phyloP scores from a whole-genome alignment of 495 filamentous ascomycete species.

The Xylaria bambusicola region DNA sequence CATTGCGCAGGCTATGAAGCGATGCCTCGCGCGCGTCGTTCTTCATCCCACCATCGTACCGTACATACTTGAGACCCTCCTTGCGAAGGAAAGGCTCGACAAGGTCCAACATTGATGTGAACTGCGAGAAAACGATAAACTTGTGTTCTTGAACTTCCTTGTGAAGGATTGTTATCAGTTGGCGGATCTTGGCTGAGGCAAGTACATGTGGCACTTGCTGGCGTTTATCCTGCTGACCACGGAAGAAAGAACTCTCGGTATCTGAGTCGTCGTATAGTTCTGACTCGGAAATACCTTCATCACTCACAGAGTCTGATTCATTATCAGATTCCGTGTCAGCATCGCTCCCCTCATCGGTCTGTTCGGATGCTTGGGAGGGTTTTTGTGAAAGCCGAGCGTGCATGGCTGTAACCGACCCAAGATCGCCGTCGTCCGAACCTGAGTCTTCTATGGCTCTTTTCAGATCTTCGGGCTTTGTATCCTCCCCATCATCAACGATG shows the following conservation, averaged over 20 bases:
- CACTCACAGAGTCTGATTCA: constrained; percentile 42
- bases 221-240: constrained; percentile 20
- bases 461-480: constrained; percentile 29
- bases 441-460: constrained; percentile 28
- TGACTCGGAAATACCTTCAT: constrained; percentile 36
- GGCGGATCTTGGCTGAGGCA: constrained; percentile 87
- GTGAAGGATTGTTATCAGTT: constrained; percentile 76
- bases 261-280: constrained; percentile 48
- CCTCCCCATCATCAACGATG: constrained; percentile 44
- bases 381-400: constrained; percentile 35
- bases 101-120: constrained; percentile 83
- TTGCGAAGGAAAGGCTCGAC: constrained; percentile 85
- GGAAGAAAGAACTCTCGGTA: constrained; percentile 28
- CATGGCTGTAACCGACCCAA: constrained; percentile 45
- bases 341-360: constrained; percentile 24
- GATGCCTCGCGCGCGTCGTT: constrained; percentile 91
- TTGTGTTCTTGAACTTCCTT: constrained; percentile 79
- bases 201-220: constrained; percentile 48
- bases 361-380: constrained; percentile 19
- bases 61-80: constrained; percentile 72
- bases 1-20: constrained; percentile 67
- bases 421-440: constrained; percentile 37
- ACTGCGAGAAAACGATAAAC: constrained; percentile 94
- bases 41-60: constrained; percentile 95
- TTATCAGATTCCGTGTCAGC: constrained; percentile 31